Evolutionary conservation across 1,284 basidiomycete species (phyloP), one percentile per base, ranked within the genome.

Genomic region (Fomitopsis schrenkii): DNA sequence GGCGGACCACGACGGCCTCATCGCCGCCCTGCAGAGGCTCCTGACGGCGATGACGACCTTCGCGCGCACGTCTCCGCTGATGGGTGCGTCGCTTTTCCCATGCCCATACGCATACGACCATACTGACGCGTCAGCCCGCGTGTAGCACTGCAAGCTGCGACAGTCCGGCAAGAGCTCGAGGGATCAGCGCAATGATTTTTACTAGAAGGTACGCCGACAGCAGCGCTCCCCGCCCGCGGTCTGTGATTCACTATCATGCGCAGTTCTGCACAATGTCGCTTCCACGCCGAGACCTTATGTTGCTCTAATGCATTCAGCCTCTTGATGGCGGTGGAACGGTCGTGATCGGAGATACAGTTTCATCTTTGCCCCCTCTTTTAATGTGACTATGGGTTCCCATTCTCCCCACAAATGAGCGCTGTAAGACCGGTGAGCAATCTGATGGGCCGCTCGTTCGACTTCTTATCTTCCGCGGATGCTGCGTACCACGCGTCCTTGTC

Each of bases 11-110:
- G 58, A 62, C 22, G 55, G 59, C 35, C 44, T 63, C 38, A 60
- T 62, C 40, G 62, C 63, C 40, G 62, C 64, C 57, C 46, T 67
- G 50, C 65, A 68, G 50, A 62, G 63, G 38, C 59, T 68, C 28
- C 59, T 70, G 7, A 64, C 60, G 36, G 66, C 61, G 59, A 68
- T 70, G 68, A 65, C 67, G 62, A 59, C 61, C 60, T 67, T 66
- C 57, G 63, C 64, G 55, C 62, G 63, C 26, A 60, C 66, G 41
- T 66, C 62, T 38, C 64, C 64, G 57, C 62, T 70, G 57, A 70
- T 68, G 67, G 66, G 68, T 68, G 64, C 10, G 62, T 59, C n/a
- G 40, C n/a, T 22, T 1, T 15, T 41, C 7, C n/a, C 36, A 22
- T 6, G n/a, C 19, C 7, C 22, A 17, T 17, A 28, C 14, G 36